These are phyloP conservation scores for Selaginella moellendorffii DNA, from an alignment of 75 land plant species.

Conservation along the genomic window DNA sequence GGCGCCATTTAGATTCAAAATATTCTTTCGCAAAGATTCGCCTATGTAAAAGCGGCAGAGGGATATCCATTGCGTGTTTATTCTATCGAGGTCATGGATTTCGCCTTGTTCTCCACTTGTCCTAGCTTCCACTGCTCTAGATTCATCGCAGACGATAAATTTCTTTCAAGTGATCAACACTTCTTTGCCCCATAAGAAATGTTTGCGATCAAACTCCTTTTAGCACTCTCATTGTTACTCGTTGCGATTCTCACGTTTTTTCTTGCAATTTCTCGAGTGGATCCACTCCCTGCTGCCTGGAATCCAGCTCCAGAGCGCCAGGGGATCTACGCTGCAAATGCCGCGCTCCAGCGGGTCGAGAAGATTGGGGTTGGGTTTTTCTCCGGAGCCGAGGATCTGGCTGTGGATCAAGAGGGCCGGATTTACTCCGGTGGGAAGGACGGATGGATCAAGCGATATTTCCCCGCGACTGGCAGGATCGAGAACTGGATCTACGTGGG, in stretches of 20 bases:
- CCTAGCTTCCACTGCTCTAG: too few species aligned
- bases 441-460: slow-evolving; percentile 61
- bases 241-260: slow-evolving; percentile 3
- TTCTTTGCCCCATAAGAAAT: too few species aligned
- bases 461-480: slow-evolving; percentile 15
- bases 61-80: too few species aligned
- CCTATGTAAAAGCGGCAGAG: too few species aligned
- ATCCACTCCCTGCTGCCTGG: slow-evolving; percentile 4
- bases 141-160: too few species aligned
- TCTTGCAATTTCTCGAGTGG: background rate
- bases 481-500: slow-evolving; percentile 43
- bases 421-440: slow-evolving; percentile 52
- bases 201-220: background rate
- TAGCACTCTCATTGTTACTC: background rate
- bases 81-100: too few species aligned
- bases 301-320: background rate
- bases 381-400: slow-evolving; percentile 54
- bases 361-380: slow-evolving; percentile 25
- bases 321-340: slow-evolving; percentile 14
- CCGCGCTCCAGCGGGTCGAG: slow-evolving; percentile 5
- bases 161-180: too few species aligned
- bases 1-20: too few species aligned
- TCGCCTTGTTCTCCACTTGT: too few species aligned
- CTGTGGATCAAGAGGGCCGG: slow-evolving; percentile 27
- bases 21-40: too few species aligned